These are phyloP conservation scores for Hypholoma sublateritium DNA, from an alignment of 768 basidiomycete genomes.

Conservation along the genomic window DNA sequence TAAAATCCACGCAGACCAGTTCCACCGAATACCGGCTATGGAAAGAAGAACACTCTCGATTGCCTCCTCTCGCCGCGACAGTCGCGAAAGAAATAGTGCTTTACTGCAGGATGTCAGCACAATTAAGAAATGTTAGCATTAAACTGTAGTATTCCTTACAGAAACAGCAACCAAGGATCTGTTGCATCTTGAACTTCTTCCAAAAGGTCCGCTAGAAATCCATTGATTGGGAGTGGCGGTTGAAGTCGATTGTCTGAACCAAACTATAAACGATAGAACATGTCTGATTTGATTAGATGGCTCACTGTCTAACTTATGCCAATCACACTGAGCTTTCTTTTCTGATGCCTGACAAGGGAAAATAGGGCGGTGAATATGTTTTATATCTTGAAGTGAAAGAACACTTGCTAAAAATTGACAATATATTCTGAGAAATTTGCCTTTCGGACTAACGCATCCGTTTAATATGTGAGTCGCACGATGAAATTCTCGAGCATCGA, in stretches of 20 bases:
- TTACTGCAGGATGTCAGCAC: constrained; percentile 55
- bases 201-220: constrained; percentile 55
- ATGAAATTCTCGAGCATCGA: constrained; percentile 76
- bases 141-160: constrained; percentile 49
- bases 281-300: constrained; percentile 22
- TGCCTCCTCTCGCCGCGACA: constrained; percentile 81
- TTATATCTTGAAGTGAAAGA: background rate
- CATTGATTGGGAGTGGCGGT: constrained; percentile 65
- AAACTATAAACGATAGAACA: constrained; percentile 3
- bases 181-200: constrained; percentile 52
- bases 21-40: constrained; percentile 81
- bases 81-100: constrained; percentile 77
- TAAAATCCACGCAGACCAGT: constrained; percentile 92
- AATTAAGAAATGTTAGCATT: constrained; percentile 3
- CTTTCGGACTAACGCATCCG: constrained; percentile 67
- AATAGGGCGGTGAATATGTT: background rate
- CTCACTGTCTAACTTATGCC: constrained; percentile 79
- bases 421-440: constrained; percentile 77
- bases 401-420: constrained; percentile 79
- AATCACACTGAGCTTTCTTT: constrained; percentile 77
- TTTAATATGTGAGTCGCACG: constrained; percentile 68
- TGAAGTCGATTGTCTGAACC: constrained; percentile 66
- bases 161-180: constrained; percentile 83
- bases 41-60: constrained; percentile 79
- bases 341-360: constrained; percentile 67